Base-by-base conservation (phyloP, 805 yeast genomes). In the Schizosaccharomyces octosporus region DNA sequence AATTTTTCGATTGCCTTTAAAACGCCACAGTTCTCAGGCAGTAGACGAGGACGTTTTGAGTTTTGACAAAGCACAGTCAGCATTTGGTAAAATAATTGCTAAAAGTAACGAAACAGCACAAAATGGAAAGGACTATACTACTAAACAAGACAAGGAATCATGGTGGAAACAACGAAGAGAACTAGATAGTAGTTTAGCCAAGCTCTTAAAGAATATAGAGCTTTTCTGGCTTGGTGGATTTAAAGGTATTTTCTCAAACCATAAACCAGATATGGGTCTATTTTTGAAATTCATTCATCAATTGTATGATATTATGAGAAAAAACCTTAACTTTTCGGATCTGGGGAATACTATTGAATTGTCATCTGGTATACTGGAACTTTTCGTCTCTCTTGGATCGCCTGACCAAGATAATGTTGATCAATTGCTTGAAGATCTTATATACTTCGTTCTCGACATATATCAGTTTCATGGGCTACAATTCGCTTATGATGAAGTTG, bases 111-210 rank as follows among this genome's bases (percentile, higher is more conserved):
- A 69, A 3, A 79, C 87, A 0, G 63, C 59, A 5, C 62, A 60
- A 32, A 31, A 31, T 13, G 61, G 41, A 1, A 45, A 45, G 27
- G 32, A 42, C 29, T 42, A 29, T 27, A 42, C 21, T 21, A 31
- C 29, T 3, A 41, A 32, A 21, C 83, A 90, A 0, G 77, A 57
- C 83, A 81, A 54, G 84, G 77, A 76, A 58, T 64, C 72, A 6
- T 90, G 97, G 96, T 93, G 97, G 95, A 75, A 76, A 51, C 72
- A 73, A 36, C 73, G 97, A 59, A 79, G 79, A 62, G 71, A 70
- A 0, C 72, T 88, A 19, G 96, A 90, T 69, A 69, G 73, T 9
- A 70, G 76, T 59, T 67, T 90, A 61, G 69, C 76, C 48, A 70
- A 69, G 1, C 69, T 88, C n/a, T 68, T 90, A n/a, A 66, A 69